Evolutionary conservation across 2,329 filamentous ascomycete species (phyloP), one percentile per base, ranked within the genome.

Genomic region (Fusarium concolor): DNA sequence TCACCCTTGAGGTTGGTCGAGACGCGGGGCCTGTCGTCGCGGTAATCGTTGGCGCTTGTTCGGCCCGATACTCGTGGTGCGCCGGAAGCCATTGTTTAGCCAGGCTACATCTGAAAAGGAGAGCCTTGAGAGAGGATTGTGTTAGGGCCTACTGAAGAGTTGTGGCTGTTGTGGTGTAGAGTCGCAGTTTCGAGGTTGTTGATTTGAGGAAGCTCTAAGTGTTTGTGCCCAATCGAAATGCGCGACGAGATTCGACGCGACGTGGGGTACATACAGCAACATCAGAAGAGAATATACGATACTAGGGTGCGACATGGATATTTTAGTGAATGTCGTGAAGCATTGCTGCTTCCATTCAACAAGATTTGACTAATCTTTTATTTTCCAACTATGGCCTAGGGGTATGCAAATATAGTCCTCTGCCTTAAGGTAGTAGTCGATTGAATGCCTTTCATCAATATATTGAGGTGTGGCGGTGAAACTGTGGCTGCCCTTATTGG

Each of bases 1-100:
- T 77, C 78, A 65, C 70, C 76, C 51, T 75, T 75, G 47, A 75
- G 63, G 57, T 56, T 71, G 56, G 70, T 75, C 41, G 76, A 75
- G 68, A 79, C 78, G 73, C 81, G 80, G 68, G 77, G 73, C 62
- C 76, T 72, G 44, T 80, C 78, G 58, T 79, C 78, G 61, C 56
- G 64, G 35, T 71, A 61, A 38, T 77, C 77, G 74, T 75, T 76
- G 72, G 77, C 79, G 71, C 80, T 82, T 67, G 80, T 75, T 76
- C 83, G 83, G 75, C 80, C 79, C 66, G 83, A 80, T 71, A 79
- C 78, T 78, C 80, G 76, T 67, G 77, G 74, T 71, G 76, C 73
- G 69, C 77, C 79, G 61, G 80, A 81, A 65, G 81, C 80, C 81
- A 83, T 83, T 67, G 58, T 70, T 65, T 76, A 71, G 66, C 72